A percentile compares a stretch with the other conserved stretches of the same genome.
Conservation (phyloP, 257 asterid genomes). For the Penstemon davidsonii region DNA sequence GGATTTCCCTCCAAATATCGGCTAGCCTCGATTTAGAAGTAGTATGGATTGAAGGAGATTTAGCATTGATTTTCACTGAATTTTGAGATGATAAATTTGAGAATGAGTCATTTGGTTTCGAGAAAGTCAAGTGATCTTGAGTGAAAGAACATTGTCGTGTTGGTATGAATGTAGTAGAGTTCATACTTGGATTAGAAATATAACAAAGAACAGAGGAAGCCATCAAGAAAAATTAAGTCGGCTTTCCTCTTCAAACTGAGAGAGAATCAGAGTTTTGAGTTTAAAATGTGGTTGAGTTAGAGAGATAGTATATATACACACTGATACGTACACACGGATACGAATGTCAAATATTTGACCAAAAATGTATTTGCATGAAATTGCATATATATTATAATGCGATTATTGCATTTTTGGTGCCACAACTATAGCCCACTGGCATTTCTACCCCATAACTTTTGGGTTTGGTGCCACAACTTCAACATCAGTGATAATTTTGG, state of each 20-base stretch:
- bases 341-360: neutral
- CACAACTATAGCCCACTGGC: no score
- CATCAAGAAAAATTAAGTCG: slow-evolving; percentile 26
- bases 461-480: no score
- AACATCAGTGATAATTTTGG: no score
- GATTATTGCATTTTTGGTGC: no score
- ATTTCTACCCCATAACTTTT: no score
- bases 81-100: neutral
- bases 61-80: neutral
- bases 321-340: slow-evolving; percentile 12
- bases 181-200: slow-evolving; percentile 22
- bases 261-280: neutral
- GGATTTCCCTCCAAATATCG: slow-evolving; percentile 53
- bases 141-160: slow-evolving; percentile 8
- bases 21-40: slow-evolving; percentile 28
- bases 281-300: neutral
- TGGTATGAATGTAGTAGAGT: slow-evolving; percentile 23
- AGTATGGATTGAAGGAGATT: neutral
- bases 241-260: neutral
- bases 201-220: slow-evolving; percentile 25
- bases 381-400: neutral
- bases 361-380: neutral
- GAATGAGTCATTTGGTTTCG: slow-evolving; percentile 20
- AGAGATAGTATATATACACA: neutral
- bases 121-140: neutral